A percentile compares a stretch with the other conserved stretches of the same genome.
Conservation (phyloP, 352 stramenopile genomes). For the Phytophthora sojae region DNA sequence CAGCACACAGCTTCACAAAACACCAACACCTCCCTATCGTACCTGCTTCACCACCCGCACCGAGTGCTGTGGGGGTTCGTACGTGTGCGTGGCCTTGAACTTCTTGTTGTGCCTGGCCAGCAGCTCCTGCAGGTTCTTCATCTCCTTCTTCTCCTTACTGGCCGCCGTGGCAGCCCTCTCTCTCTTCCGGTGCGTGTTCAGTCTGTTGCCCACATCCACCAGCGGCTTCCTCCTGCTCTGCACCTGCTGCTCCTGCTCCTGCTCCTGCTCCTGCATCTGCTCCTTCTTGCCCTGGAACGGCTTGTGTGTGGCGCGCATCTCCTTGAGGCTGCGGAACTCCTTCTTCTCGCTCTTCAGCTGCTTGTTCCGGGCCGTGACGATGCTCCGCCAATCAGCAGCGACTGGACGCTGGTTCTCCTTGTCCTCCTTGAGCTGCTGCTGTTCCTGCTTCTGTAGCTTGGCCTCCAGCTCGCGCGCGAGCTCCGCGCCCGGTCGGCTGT, state of each 20-base stretch:
- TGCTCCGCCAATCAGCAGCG: slow-evolving; percentile 15
- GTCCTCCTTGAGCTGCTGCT: slow-evolving; percentile 20
- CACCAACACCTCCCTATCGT: slow-evolving; percentile 4
- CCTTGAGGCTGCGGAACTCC: slow-evolving; percentile 27
- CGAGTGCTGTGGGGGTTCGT: slow-evolving; percentile 81
- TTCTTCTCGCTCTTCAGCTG: slow-evolving; percentile 50
- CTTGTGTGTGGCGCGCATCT: slow-evolving; percentile 28
- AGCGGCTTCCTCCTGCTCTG: slow-evolving; percentile 20
- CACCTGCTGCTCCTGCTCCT: not conserved
- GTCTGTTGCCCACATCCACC: slow-evolving; percentile 25
- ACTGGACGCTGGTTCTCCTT: slow-evolving; percentile 41
- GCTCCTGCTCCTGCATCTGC: not conserved
- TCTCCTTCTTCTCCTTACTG: slow-evolving; percentile 35
- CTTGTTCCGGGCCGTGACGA: slow-evolving; percentile 47
- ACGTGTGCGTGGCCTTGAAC: slow-evolving; percentile 75
- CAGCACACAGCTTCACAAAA: not conserved
- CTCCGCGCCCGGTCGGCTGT: slow-evolving; percentile 70
- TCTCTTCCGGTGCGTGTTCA: slow-evolving; percentile 11
- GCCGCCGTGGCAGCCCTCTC: not conserved
- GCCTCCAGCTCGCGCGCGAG: slow-evolving; percentile 31
- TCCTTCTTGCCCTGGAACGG: slow-evolving; percentile 32
- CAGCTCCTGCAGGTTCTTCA: slow-evolving; percentile 64
- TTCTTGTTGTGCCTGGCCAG: slow-evolving; percentile 84
- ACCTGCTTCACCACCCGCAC: slow-evolving; percentile 80
- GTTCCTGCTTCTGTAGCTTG: slow-evolving; percentile 12